Percentiles rank a stretch among this genome's conserved stretches.
Conservation (phyloP, 257 asterid genomes). For the Solanum paucissectum region DNA sequence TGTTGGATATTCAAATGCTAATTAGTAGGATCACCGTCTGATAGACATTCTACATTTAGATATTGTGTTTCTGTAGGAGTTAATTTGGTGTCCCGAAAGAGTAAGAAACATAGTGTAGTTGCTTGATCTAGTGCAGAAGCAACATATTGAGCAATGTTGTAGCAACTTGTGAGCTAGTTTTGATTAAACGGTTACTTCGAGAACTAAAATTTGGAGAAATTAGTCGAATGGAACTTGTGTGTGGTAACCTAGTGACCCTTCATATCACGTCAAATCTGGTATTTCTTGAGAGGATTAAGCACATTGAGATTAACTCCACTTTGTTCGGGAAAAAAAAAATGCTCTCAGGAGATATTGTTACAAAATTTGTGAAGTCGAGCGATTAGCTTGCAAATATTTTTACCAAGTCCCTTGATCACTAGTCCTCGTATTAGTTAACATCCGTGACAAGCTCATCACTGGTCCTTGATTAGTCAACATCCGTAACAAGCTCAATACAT, state of each 20-base stretch:
- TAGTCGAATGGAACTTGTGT: not conserved
- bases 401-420: not conserved
- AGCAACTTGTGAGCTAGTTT: not conserved
- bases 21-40: not conserved
- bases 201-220: not conserved
- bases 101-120: not conserved
- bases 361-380: not conserved
- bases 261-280: not conserved
- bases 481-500: not conserved
- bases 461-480: not conserved
- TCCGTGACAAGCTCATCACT: not conserved
- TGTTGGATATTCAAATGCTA: not conserved
- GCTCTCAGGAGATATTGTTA: not conserved
- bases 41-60: not conserved
- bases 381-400: not conserved
- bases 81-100: not conserved
- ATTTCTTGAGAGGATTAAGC: not conserved
- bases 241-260: not conserved
- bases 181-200: not conserved
- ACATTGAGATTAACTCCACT: not conserved
- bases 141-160: not conserved
- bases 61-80: not conserved
- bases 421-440: not conserved
- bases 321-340: not conserved
- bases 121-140: not conserved